Conservation (phyloP, 148 eudicot species). For the Silene conica region DNA sequence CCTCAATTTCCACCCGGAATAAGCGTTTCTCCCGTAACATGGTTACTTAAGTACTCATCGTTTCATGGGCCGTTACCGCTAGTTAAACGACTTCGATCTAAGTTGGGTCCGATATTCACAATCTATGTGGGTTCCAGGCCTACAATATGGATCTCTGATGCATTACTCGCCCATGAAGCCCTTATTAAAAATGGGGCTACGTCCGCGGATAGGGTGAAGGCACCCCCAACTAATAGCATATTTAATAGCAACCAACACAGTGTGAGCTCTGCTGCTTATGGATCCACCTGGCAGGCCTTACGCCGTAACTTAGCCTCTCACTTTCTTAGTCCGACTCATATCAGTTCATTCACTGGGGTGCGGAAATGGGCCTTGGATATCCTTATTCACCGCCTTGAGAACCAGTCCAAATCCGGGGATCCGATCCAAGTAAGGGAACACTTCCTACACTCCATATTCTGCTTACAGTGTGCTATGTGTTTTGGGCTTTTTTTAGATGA, state of each 20-base stretch:
- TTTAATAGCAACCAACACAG: slow-evolving; percentile 24
- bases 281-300: slow-evolving; percentile 14
- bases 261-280: slow-evolving; percentile 13
- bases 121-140: slow-evolving; percentile 17
- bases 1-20: slow-evolving; percentile 13
- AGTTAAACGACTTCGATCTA: neutral
- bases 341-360: neutral
- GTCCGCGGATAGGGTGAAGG: slow-evolving; percentile 10
- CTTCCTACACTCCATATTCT: slow-evolving; percentile 3
- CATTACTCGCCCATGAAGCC: slow-evolving; percentile 11
- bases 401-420: neutral
- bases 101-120: slow-evolving; percentile 16
- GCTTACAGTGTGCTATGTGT: slow-evolving; percentile 22
- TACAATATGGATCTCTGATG: slow-evolving; percentile 13
- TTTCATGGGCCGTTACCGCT: slow-evolving; percentile 14
- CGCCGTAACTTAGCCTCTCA: slow-evolving; percentile 15
- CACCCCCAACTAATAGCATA: slow-evolving; percentile 10
- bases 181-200: slow-evolving; percentile 17
- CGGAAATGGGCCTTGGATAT: slow-evolving; percentile 16
- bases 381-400: slow-evolving; percentile 1
- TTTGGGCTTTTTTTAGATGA: slow-evolving; percentile 19
- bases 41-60: slow-evolving; percentile 15
- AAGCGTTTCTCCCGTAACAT: slow-evolving; percentile 9
- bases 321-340: slow-evolving; percentile 14
- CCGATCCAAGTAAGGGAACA: slow-evolving; percentile 12